Evolutionary conservation across 495 filamentous ascomycete genomes (phyloP), one percentile per base, ranked within the genome.

Genomic region (Thermochaetoides thermophila): DNA sequence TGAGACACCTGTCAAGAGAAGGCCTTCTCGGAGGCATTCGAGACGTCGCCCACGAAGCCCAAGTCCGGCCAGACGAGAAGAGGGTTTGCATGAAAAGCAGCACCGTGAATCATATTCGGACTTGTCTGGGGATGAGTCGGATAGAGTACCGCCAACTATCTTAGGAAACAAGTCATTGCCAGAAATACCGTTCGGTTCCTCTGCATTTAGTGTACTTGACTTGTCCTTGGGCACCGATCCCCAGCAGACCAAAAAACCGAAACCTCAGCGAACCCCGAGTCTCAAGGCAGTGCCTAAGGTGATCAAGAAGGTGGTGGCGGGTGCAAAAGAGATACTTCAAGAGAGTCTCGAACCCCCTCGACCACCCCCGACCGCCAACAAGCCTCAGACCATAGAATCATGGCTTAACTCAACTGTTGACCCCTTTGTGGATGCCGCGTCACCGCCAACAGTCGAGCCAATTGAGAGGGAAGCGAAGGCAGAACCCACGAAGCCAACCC

Each of bases 331-430:
- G 43, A 71, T 70, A 27, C 58, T 68, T 21, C 54, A 65, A 4
- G 65, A 73, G 36, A 63, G 52, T 32, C 57, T 53, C 23, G 68
- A 73, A 13, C 62, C 62, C 14, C 63, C 66, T 4, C 57, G 58
- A 27, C 59, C 59, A 17, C 54, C 49, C 1, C 35, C 23, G 16
- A 22, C 37, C 6, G 19, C 40, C 11, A 69, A 70, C 31, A 54
- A 63, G 17, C 67, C 68, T 2, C 66, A 49, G 43, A 81, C 59
- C 39, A 82, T 86, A 28, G 78, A 84, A 55, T 74, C 74, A 2
- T 86, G 81, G 81, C 56, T 86, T 20, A 76, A 76, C 31, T 65
- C 64, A 15, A 83, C 78, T 1, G 63, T 72, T 8, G 81, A 86
- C 43, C 79, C 81, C 6, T 84, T 84, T 40, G 43, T 79, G 14